A percentile compares a stretch with the other conserved stretches of the same genome.
These are phyloP conservation scores for Cercophora scortea DNA, from an alignment of 495 filamentous ascomycete species.

Conservation along the genomic window DNA sequence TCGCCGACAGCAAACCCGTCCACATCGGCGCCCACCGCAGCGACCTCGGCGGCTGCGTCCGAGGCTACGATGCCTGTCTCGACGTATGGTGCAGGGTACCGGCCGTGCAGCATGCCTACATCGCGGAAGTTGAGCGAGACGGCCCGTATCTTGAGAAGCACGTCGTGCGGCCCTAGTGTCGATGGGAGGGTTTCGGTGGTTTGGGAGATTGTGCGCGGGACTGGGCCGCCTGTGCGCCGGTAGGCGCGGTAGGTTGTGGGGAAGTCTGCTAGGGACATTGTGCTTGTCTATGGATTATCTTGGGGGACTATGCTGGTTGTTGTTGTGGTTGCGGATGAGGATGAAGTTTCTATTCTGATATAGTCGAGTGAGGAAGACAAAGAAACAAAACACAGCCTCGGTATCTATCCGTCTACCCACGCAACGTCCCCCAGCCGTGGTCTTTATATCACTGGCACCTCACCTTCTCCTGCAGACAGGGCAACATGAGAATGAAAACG, in stretches of 20 bases:
- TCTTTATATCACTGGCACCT: too few species aligned
- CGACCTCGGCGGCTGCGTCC: constrained; percentile 40
- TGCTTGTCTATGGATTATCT: too few species aligned
- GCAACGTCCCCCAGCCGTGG: too few species aligned
- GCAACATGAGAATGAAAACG: too few species aligned
- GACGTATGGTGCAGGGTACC: constrained; percentile 14
- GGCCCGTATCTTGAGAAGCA: constrained; percentile 40
- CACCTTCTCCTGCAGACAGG: too few species aligned
- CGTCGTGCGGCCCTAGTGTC: constrained; percentile 23
- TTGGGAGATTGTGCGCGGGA: neutral
- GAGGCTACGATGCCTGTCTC: constrained; percentile 18
- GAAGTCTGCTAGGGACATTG: neutral
- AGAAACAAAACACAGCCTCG: too few species aligned
- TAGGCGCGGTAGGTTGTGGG: constrained; percentile 14
- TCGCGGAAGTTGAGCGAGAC: constrained; percentile 46
- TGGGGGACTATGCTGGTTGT: too few species aligned
- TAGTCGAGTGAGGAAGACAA: too few species aligned
- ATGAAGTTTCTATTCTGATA: too few species aligned
- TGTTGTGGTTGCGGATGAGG: too few species aligned
- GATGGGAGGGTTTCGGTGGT: constrained; percentile 9
- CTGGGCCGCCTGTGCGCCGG: constrained; percentile 8
- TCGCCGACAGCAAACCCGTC: constrained; percentile 23
- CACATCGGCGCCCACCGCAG: constrained; percentile 28
- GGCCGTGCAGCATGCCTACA: constrained; percentile 27
- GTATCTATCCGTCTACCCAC: too few species aligned